These are phyloP conservation scores for Trichosporon coremiiforme DNA, from an alignment of 1,284 basidiomycete genomes.

Conservation along the genomic window DNA sequence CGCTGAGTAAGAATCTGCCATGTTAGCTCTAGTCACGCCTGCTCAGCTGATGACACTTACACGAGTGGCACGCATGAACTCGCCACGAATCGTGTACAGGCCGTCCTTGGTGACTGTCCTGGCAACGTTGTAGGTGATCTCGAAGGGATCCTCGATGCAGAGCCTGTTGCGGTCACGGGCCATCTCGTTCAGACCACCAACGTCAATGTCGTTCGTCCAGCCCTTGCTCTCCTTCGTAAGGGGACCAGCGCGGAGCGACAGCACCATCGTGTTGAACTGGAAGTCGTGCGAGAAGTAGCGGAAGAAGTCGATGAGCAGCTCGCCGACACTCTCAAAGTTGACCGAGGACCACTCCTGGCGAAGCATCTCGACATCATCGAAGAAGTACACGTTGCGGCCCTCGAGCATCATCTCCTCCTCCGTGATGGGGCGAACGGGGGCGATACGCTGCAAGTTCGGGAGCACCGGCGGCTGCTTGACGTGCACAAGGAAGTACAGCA, in stretches of 20 bases:
- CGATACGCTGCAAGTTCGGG: slow-evolving; percentile 87
- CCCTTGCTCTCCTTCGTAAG: slow-evolving; percentile 88
- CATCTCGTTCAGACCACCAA: slow-evolving; percentile 64
- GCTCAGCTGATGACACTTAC: slow-evolving; percentile 33
- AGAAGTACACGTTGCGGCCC: slow-evolving; percentile 89
- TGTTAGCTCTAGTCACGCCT: slow-evolving; percentile 19
- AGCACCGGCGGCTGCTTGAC: slow-evolving; percentile 93
- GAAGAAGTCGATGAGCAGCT: slow-evolving; percentile 97
- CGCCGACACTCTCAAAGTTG: slow-evolving; percentile 89
- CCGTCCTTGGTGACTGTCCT: slow-evolving; percentile 96
- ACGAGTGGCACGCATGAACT: slow-evolving; percentile 94
- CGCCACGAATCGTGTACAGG: slow-evolving; percentile 93
- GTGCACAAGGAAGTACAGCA: slow-evolving; percentile 95
- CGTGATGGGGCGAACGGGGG: slow-evolving; percentile 77
- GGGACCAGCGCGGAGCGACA: slow-evolving; percentile 85
- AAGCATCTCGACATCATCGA: slow-evolving; percentile 89
- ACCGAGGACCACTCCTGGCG: slow-evolving; percentile 90
- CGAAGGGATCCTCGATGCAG: slow-evolving; percentile 98
- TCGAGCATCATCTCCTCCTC: slow-evolving; percentile 86
- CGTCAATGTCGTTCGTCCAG: slow-evolving; percentile 78
- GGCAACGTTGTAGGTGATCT: slow-evolving; percentile 91
- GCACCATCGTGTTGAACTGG: slow-evolving; percentile 85
- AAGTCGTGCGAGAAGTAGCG: slow-evolving; percentile 94
- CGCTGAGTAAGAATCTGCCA: slow-evolving; percentile 67
- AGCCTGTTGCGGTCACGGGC: slow-evolving; percentile 84